Conservation (phyloP, 352 stramenopile species). For the Phytopythium montanum region DNA sequence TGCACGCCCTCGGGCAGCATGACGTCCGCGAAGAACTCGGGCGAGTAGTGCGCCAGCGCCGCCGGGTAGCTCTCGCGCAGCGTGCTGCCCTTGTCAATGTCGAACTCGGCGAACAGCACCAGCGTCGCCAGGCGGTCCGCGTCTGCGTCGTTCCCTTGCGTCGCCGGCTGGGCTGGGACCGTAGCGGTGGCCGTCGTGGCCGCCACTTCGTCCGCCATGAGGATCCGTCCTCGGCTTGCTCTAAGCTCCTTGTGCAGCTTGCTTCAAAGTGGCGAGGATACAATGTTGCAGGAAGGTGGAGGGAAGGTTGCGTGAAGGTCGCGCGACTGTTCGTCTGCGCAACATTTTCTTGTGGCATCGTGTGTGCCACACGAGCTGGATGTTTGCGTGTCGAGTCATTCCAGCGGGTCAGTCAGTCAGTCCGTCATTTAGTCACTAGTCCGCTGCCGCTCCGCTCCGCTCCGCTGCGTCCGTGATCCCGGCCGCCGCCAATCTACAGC, state of each 20-base stretch:
- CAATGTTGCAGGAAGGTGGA: too few relatives aligned
- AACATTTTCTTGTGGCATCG: constrained; percentile 8
- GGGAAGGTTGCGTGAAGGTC: neutral
- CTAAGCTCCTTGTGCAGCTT: too few relatives aligned
- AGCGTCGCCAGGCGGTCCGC: constrained; percentile 38
- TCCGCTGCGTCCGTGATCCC: neutral
- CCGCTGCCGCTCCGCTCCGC: too few relatives aligned
- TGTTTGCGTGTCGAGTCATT: neutral
- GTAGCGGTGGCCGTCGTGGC: neutral
- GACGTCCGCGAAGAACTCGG: constrained; percentile 88
- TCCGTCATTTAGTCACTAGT: neutral
- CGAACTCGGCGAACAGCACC: constrained; percentile 83
- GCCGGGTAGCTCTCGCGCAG: constrained; percentile 66
- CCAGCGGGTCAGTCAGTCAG: neutral
- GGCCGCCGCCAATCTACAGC: neutral
- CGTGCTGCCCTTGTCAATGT: constrained; percentile 87
- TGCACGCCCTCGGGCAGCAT: constrained; percentile 88
- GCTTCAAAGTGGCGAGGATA: too few relatives aligned
- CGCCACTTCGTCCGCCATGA: constrained; percentile 5
- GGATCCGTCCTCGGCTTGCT: neutral
- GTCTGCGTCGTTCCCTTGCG: neutral
- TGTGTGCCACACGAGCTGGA: neutral
- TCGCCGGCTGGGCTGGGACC: too few relatives aligned
- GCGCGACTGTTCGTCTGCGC: too few relatives aligned
- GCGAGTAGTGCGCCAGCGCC: constrained; percentile 67